These are phyloP conservation scores for Xylaria sp. DNA, from an alignment of 2,329 filamentous ascomycete genomes.

Conservation along the genomic window DNA sequence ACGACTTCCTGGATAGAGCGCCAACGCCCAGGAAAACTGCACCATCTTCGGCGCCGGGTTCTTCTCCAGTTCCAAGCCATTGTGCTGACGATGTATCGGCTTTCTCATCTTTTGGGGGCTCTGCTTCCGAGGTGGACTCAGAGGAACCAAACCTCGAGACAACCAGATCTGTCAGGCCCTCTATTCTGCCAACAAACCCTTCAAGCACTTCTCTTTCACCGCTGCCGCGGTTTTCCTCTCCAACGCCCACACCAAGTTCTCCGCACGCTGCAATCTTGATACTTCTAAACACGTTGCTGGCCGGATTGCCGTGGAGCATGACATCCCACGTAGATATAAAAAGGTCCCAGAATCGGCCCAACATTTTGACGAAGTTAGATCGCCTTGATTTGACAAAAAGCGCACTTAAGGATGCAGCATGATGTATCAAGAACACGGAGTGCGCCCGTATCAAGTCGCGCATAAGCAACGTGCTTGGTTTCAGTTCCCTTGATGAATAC, in stretches of 20 bases:
- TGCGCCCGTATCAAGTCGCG: conserved; percentile 87
- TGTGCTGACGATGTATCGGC: conserved; percentile 48
- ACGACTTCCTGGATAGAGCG: conserved; percentile 73
- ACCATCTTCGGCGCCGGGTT: conserved; percentile 79
- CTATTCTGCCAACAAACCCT: conserved; percentile 80
- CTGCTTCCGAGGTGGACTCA: conserved; percentile 47
- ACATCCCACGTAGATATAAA: conserved; percentile 84
- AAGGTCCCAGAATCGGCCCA: conserved; percentile 84
- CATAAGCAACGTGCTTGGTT: conserved; percentile 79
- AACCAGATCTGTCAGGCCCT: conserved; percentile 87
- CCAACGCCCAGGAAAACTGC: conserved; percentile 87
- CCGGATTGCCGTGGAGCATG: conserved; percentile 88
- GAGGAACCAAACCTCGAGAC: conserved; percentile 81
- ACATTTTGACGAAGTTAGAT: conserved; percentile 73
- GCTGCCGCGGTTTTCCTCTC: conserved; percentile 94
- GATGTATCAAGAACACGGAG: conserved; percentile 85
- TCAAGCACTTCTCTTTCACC: conserved; percentile 93
- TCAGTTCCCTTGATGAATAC: conserved; percentile 91
- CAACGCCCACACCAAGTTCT: conserved; percentile 92
- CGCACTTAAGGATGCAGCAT: conserved; percentile 77
- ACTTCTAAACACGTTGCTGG: conserved; percentile 79
- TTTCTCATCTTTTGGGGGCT: conserved; percentile 46
- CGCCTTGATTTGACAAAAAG: conserved; percentile 74
- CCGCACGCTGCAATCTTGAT: conserved; percentile 90
- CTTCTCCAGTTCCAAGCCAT: conserved; percentile 80